A percentile compares a stretch with the other conserved stretches of the same genome.
phyloP scores from a whole-genome alignment of 495 filamentous ascomycete genomes.

The Wilcoxina mikolae region DNA sequence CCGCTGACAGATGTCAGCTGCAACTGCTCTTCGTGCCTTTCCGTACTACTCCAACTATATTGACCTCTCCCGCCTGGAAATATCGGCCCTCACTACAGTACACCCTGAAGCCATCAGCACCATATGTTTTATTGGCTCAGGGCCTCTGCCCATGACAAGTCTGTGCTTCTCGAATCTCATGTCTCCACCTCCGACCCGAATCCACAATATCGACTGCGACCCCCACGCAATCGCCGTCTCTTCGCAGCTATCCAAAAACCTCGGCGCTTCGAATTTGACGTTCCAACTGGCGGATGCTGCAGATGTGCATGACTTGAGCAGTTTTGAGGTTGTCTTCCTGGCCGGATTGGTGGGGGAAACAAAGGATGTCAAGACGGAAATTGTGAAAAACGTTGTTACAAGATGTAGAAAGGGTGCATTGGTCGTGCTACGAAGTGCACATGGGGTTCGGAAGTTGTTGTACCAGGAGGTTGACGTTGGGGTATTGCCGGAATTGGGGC shows the following conservation, averaged over 20 bases:
- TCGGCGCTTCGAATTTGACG: slow-evolving; percentile 25
- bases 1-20: slow-evolving; percentile 7
- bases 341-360: slow-evolving; percentile 35
- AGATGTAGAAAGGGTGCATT: slow-evolving; percentile 31
- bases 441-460: slow-evolving; percentile 32
- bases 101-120: background rate
- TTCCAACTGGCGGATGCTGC: slow-evolving; percentile 27
- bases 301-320: slow-evolving; percentile 16
- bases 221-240: slow-evolving; percentile 27
- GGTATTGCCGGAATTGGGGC: slow-evolving; percentile 5
- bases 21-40: slow-evolving; percentile 26
- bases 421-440: slow-evolving; percentile 33
- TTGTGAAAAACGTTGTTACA: slow-evolving; percentile 27
- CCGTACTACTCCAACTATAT: slow-evolving; percentile 36
- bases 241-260: slow-evolving; percentile 16
- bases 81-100: slow-evolving; percentile 27
- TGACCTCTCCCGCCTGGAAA: slow-evolving; percentile 33
- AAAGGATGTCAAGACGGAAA: slow-evolving; percentile 27
- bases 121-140: slow-evolving; percentile 34
- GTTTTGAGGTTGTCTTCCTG: slow-evolving; percentile 34
- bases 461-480: slow-evolving; percentile 32
- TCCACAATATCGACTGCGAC: slow-evolving; percentile 32
- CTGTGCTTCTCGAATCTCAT: slow-evolving; percentile 27
- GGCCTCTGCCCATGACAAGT: slow-evolving; percentile 33
- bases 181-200: background rate